Evolutionary conservation across 495 filamentous ascomycete species (phyloP).

Genomic region (Paragyromitra xinjiangensis): DNA sequence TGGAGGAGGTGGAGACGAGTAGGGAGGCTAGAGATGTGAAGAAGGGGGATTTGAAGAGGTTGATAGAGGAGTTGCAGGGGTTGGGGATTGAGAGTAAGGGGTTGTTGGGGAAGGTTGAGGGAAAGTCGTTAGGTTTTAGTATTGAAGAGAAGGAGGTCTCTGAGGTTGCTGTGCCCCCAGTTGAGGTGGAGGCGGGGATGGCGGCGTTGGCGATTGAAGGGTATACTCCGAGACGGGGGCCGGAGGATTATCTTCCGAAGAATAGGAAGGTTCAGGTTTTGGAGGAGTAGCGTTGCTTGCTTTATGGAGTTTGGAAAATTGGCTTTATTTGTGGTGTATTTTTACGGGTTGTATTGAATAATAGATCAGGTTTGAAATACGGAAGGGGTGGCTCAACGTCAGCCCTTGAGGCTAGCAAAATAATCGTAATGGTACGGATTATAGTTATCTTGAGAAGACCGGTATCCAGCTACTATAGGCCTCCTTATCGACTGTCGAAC

Average conservation of each 20-base stretch:
- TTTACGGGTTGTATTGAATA: neutral
- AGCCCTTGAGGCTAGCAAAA: no score
- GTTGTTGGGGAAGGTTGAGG: conserved; percentile 5
- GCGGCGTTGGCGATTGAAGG: conserved; percentile 50
- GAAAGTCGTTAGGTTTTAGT: neutral
- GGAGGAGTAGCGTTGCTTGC: conserved; percentile 2
- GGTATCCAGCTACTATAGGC: no score
- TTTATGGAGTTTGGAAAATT: conserved; percentile 28
- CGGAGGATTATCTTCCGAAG: conserved; percentile 33
- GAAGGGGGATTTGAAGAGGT: conserved; percentile 34
- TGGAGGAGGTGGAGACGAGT: conserved; percentile 43
- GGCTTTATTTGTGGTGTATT: conserved; percentile 1
- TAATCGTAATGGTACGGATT: no score
- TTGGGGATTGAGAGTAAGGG: conserved; percentile 58
- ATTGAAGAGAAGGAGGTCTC: conserved; percentile 27
- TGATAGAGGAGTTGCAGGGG: conserved; percentile 59
- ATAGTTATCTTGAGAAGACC: no score
- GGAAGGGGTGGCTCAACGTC: no score
- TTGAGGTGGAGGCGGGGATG: conserved; percentile 10
- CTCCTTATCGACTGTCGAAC: no score
- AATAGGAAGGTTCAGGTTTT: neutral
- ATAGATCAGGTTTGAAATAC: no score
- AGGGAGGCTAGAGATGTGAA: conserved; percentile 31
- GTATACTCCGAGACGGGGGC: conserved; percentile 45
- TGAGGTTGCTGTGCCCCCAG: conserved; percentile 1